Conservation (phyloP, 1,139 yeast genomes). For the Pichia sp. region DNA sequence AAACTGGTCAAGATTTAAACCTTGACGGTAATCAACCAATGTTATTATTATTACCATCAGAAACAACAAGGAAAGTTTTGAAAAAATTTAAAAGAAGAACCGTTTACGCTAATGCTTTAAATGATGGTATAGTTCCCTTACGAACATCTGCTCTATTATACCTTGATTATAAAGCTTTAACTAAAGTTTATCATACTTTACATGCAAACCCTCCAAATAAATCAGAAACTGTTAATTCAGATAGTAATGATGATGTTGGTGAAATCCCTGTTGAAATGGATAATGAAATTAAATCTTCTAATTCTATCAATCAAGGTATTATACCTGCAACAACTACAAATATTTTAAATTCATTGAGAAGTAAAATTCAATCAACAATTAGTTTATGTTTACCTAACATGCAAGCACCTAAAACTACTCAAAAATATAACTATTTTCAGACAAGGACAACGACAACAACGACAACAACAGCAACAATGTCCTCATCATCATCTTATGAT, state of each 20-base stretch:
- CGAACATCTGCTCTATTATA: conserved; percentile 78
- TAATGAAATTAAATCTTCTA: neutral
- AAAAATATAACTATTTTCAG: conserved; percentile 32
- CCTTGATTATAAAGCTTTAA: conserved; percentile 62
- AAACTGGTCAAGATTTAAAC: conserved; percentile 88
- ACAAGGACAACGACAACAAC: too few relatives aligned
- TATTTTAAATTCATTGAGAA: conserved; percentile 8
- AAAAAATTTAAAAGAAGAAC: conserved; percentile 62
- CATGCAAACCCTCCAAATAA: conserved; percentile 27
- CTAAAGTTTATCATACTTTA: conserved; percentile 35
- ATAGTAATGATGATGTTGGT: conserved; percentile 13
- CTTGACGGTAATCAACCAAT: conserved; percentile 57
- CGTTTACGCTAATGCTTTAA: conserved; percentile 68
- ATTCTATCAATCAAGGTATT: neutral
- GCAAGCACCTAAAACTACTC: conserved; percentile 18
- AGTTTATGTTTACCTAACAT: conserved; percentile 15
- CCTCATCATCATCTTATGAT: too few relatives aligned
- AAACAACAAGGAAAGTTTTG: conserved; percentile 66
- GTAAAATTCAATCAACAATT: conserved; percentile 13
- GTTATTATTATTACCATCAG: conserved; percentile 66
- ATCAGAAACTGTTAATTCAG: conserved; percentile 17
- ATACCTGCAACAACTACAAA: neutral
- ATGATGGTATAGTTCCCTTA: conserved; percentile 87
- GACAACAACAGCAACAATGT: too few relatives aligned
- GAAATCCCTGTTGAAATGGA: conserved; percentile 24